phyloP scores from a whole-genome alignment of 176 grass and related monocot species.

The Carex parvula region DNA sequence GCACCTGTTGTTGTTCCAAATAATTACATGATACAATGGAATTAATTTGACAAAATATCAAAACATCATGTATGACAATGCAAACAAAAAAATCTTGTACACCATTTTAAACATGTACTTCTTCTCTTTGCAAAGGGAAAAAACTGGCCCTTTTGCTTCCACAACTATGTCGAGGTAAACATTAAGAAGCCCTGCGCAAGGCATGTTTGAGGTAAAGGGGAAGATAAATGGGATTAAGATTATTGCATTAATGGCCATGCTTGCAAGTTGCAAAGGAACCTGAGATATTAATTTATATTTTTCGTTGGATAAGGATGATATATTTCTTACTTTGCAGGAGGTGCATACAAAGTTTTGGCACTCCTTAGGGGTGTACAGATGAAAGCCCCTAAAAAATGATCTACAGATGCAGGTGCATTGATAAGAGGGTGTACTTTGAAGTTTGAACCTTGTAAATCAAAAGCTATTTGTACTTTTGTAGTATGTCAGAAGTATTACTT shows the following conservation, averaged over 20 bases:
- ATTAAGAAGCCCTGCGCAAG: neutral
- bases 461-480: neutral
- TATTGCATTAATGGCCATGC: neutral
- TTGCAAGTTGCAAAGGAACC: neutral
- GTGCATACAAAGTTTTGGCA: neutral
- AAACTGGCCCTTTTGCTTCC: neutral
- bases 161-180: neutral
- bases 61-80: neutral
- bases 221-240: neutral
- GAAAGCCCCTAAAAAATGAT: neutral
- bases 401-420: neutral
- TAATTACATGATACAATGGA: neutral
- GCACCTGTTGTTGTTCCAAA: conserved; percentile 40
- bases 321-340: conserved; percentile 3
- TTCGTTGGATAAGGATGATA: neutral
- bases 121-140: neutral
- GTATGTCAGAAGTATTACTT: conserved; percentile 2
- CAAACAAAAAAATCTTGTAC: neutral
- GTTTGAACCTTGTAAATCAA: neutral
- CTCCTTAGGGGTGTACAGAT: neutral
- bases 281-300: neutral
- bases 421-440: neutral
- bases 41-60: neutral
- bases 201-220: neutral
- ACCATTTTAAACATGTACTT: neutral